These are phyloP conservation scores for Rhodotorula toruloides DNA, from an alignment of 768 basidiomycete genomes.

Conservation along the genomic window DNA sequence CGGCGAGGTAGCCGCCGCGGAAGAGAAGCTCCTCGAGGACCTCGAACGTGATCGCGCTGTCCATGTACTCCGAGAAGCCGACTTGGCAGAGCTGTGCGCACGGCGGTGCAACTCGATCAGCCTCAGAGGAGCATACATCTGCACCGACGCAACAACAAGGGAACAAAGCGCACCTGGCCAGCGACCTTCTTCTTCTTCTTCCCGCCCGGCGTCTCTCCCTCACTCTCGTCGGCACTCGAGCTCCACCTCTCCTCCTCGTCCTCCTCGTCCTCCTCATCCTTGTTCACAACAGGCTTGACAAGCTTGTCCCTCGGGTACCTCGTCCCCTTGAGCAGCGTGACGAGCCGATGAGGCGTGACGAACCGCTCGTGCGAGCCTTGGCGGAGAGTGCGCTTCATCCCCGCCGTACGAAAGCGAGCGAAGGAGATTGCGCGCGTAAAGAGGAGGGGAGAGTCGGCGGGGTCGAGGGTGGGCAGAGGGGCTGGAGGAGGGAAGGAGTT, in stretches of 20 bases:
- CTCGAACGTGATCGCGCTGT: constrained; percentile 68
- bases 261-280: constrained; percentile 30
- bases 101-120: too few species aligned
- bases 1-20: constrained; percentile 55
- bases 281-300: not conserved
- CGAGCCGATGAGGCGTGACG: constrained; percentile 80
- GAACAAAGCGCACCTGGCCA: constrained; percentile 7
- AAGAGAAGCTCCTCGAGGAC: constrained; percentile 87
- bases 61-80: constrained; percentile 99
- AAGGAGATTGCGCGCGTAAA: constrained; percentile 86
- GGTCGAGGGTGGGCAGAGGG: constrained; percentile 56
- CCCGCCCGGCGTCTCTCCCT: constrained; percentile 5
- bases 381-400: constrained; percentile 85
- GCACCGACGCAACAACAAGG: not conserved
- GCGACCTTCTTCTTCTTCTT: constrained; percentile 51
- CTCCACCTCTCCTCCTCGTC: constrained; percentile 42
- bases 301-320: constrained; percentile 31
- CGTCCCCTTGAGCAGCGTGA: constrained; percentile 38
- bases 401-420: constrained; percentile 94
- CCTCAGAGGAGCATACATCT: too few species aligned
- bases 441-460: constrained; percentile 40
- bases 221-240: constrained; percentile 13
- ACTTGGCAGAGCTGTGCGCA: constrained; percentile 76
- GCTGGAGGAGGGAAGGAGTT: constrained; percentile 58
- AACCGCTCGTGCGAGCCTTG: constrained; percentile 85